phyloP scores from a whole-genome alignment of 805 yeast species.

The Nakazawaea ambrosiae region DNA sequence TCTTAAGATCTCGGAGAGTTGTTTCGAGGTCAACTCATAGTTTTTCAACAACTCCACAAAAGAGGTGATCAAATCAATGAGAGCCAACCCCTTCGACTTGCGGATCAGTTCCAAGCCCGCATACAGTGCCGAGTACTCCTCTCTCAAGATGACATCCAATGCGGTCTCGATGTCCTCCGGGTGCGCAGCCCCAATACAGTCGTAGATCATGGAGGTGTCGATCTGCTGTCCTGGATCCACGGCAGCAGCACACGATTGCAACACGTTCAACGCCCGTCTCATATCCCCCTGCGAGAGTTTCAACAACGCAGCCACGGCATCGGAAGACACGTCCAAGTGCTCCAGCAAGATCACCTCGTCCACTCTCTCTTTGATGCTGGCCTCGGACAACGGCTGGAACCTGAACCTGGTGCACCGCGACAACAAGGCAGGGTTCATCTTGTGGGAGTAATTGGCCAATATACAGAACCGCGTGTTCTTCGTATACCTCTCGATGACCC shows the following conservation, averaged over 20 bases:
- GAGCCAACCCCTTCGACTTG: conserved; percentile 74
- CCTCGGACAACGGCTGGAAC: conserved; percentile 70
- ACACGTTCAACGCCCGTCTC: conserved; percentile 89
- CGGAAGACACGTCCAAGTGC: conserved; percentile 44
- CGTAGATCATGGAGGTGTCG: conserved; percentile 72
- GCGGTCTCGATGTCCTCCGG: conserved; percentile 77
- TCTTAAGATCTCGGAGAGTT: conserved; percentile 57
- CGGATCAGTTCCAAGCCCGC: conserved; percentile 61
- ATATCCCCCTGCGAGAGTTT: conserved; percentile 86
- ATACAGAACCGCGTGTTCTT: conserved; percentile 94
- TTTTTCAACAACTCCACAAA: conserved; percentile 62
- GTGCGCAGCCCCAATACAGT: conserved; percentile 93
- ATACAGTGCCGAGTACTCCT: conserved; percentile 80
- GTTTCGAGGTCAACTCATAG: conserved; percentile 56
- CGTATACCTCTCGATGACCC: conserved; percentile 88
- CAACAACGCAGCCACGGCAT: conserved; percentile 62
- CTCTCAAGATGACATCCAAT: conserved; percentile 70
- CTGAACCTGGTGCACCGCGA: conserved; percentile 95
- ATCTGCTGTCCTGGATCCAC: conserved; percentile 48
- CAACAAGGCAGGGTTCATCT: conserved; percentile 87
- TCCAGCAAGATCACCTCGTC: conserved; percentile 66
- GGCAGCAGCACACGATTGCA: conserved; percentile 91
- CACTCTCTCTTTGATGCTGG: conserved; percentile 64
- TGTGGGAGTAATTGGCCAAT: conserved; percentile 92
- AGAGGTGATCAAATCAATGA: conserved; percentile 77